phyloP scores from a whole-genome alignment of 169 alveolate genomes.

The Cyclospora cayetanensis region DNA sequence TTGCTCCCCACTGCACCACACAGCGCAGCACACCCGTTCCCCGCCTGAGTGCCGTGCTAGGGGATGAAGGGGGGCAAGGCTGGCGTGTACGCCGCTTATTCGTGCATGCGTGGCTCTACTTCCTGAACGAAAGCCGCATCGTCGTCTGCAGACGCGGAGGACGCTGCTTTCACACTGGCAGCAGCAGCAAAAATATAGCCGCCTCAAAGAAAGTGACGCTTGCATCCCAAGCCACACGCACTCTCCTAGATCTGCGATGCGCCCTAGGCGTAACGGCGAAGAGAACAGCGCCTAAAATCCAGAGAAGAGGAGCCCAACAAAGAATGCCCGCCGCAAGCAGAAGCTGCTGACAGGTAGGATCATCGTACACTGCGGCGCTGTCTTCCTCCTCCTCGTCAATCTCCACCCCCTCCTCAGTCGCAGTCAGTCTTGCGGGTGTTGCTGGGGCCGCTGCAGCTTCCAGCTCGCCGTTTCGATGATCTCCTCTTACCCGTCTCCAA shows the following conservation, averaged over 20 bases:
- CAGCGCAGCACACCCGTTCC: no score
- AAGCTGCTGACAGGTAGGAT: slow-evolving; percentile 58
- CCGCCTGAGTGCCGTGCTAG: no score
- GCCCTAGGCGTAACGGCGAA: slow-evolving; percentile 31
- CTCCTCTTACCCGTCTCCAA: not conserved
- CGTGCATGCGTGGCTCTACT: no score
- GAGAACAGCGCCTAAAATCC: slow-evolving; percentile 34
- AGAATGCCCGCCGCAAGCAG: slow-evolving; percentile 45
- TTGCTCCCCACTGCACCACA: not conserved
- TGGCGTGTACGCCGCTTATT: no score
- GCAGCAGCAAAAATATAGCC: not conserved
- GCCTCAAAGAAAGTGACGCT: not conserved
- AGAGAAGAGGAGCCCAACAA: slow-evolving; percentile 46
- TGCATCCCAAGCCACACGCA: not conserved
- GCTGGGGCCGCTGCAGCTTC: slow-evolving; percentile 1
- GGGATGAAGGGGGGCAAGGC: no score
- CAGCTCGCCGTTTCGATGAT: not conserved
- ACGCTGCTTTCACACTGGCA: not conserved
- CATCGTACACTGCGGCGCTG: not conserved
- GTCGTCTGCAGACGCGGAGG: no score
- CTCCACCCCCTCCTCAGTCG: not conserved
- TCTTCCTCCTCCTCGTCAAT: not conserved
- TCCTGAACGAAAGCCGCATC: no score
- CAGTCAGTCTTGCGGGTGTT: not conserved
- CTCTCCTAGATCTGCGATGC: slow-evolving; percentile 20